Evolutionary conservation across 352 stramenopile genomes (phyloP), one percentile per base, ranked within the genome.

Genomic region (Globisporangium okanoganense): DNA sequence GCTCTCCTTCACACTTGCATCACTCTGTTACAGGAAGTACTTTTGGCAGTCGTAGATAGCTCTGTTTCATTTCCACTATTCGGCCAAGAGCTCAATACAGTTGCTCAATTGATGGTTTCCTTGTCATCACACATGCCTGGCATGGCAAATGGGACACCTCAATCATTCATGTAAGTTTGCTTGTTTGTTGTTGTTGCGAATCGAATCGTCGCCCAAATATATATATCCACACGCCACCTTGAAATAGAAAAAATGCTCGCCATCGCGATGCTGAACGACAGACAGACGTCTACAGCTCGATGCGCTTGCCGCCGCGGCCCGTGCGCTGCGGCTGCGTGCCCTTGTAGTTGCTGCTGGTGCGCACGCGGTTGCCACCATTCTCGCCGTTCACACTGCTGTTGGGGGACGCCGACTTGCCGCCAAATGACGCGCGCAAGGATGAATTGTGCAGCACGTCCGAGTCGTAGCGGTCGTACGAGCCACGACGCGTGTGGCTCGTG

Each of bases 261-360:
- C 45, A 51, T 12, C 47, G 16, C 25, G 14, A 16, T 40, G n/a
- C n/a, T n/a, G n/a, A n/a, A n/a, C n/a, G n/a, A n/a, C n/a, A n/a
- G n/a, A n/a, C n/a, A n/a, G n/a, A n/a, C 48, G 27, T 0, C 41
- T 68, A 92, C 20, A 92, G 75, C 64, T 92, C 82, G 55, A 92
- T 83, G 66, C 76, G 79, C 75, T 92, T 92, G 47, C 69, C 70
- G 24, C 72, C 73, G 55, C 73, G 80, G 65, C 73, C 70, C 63
- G 74, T 81, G 74, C 61, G 56, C 77, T 83, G 61, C 33, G 56
- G 58, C 74, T 74, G 81, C n/a, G 73, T 76, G 33, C 79, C 72
- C 31, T 62, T 73, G 56, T 57, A 69, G 61, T 66, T 70, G 57
- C 55, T 79, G 59, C 69, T 64, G 35, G 40, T 47, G 51, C 49